Conservation (phyloP, 2,329 filamentous ascomycete genomes). For the Cytospora chrysosperma region DNA sequence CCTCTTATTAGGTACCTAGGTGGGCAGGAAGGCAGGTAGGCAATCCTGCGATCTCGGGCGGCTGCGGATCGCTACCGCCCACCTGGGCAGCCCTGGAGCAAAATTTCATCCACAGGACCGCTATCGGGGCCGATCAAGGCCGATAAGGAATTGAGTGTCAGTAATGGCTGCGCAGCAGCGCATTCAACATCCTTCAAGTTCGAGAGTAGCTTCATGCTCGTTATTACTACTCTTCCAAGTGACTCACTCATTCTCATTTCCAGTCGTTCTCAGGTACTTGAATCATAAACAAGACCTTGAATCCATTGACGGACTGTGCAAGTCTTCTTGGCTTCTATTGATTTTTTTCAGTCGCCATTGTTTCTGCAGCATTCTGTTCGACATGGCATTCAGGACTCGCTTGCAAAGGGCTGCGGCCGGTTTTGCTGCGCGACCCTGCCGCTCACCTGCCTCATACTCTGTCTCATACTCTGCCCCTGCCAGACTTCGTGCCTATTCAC, state of each 20-base stretch:
- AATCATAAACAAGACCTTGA: not conserved
- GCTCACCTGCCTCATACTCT: not conserved
- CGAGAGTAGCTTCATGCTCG: not conserved
- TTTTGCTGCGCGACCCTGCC: slow-evolving; percentile 20
- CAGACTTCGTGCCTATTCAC: slow-evolving; percentile 33
- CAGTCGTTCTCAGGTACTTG: not conserved
- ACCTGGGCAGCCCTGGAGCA: not conserved
- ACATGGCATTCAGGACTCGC: slow-evolving; percentile 23
- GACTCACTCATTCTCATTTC: not conserved
- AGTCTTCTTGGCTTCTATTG: no score
- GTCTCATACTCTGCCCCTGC: slow-evolving; percentile 3
- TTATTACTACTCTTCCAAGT: not conserved
- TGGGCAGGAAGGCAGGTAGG: no score
- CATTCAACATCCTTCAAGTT: not conserved
- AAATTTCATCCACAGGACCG: slow-evolving; percentile 18
- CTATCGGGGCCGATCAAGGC: slow-evolving; percentile 6
- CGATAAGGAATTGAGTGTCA: not conserved
- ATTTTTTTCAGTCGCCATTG: not conserved
- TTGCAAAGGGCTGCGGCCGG: slow-evolving; percentile 17
- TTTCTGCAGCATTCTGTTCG: not conserved
- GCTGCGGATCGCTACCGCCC: not conserved
- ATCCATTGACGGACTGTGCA: not conserved
- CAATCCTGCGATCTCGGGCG: not conserved
- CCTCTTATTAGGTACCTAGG: no score
- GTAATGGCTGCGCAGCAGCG: not conserved